Base-by-base conservation (phyloP, 148 eudicot genomes). In the Chenopodium quinoa region DNA sequence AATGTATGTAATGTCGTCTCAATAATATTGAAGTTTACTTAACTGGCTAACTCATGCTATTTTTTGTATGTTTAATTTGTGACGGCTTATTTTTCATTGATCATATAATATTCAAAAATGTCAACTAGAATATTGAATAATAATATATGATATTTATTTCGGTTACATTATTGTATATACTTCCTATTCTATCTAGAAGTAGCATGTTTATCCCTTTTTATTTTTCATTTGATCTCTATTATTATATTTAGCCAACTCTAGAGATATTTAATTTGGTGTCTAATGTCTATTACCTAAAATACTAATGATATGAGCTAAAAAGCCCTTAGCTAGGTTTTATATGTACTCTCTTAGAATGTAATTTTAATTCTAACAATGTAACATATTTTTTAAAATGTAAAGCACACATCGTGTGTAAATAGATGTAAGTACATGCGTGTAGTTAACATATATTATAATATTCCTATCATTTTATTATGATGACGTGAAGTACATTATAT, bases 401-500 rank as follows among this genome's bases (percentile, higher is more conserved):
- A 37, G 44, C 44, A 37, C 44, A 0, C 7, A 37, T 37, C 44
- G 8, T 6, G 44, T 40, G 44, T 1, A 40, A 40, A 6, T 40
- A 40, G 44, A 5, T 40, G 44, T 40, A 40, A 40, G 8, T 40
- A 40, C 7, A 40, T 40, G 44, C 44, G 44, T 40, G 44, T 6
- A 40, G 7, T 40, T 40, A 40, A 40, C 8, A 80, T 52, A 52
- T 52, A 52, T 52, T 52, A 52, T 52, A 52, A 81, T 62, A 62
- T 75, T 80, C 60, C 4, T 73, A n/a, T 22, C 11, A 20, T 62
- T 40, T 62, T 5, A 81, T 29, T 48, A 52, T 50, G 44, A 75
- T 32, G 83, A 81, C 32, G 78, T 81, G 66, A 14, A 80, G 73
- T 50, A 77, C 44, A 44, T 80, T 62, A n/a, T 81, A 81, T 81